A percentile compares a stretch with the other conserved stretches of the same genome.
Conservation (phyloP, 1,139 yeast genomes). For the Candida pseudoviswanathii region DNA sequence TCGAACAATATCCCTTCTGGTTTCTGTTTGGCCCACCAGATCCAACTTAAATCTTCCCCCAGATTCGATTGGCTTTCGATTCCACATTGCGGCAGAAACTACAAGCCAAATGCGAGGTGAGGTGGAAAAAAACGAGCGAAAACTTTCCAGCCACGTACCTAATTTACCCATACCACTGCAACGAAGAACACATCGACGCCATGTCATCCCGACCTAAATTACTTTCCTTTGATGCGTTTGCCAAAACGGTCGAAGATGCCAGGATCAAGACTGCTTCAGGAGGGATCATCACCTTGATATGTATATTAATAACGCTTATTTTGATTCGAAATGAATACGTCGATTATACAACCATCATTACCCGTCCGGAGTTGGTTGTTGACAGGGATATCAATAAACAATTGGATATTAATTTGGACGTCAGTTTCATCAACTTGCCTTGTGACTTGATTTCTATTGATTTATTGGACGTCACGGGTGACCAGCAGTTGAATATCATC, state of each 20-base stretch:
- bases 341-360: conserved; percentile 67
- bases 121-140: not conserved
- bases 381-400: conserved; percentile 81
- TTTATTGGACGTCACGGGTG: conserved; percentile 83
- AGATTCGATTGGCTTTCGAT: too few relatives aligned
- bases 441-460: conserved; percentile 61
- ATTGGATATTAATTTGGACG: conserved; percentile 76
- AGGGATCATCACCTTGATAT: conserved; percentile 78
- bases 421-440: conserved; percentile 81
- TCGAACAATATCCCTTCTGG: too few relatives aligned
- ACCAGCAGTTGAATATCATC: conserved; percentile 70
- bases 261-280: conserved; percentile 86
- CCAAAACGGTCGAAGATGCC: conserved; percentile 94
- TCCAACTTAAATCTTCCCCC: too few relatives aligned
- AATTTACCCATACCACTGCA: not conserved
- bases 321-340: conserved; percentile 74
- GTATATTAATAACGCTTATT: conserved; percentile 61
- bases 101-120: too few relatives aligned
- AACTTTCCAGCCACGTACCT: conserved; percentile 10
- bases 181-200: not conserved
- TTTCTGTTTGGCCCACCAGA: too few relatives aligned
- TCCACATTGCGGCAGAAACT: too few relatives aligned
- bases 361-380: conserved; percentile 82
- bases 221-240: conserved; percentile 81
- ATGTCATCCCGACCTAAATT: conserved; percentile 44